Base-by-base conservation (phyloP, 2,329 filamentous ascomycete species). In the Xylariaceae sp. region DNA sequence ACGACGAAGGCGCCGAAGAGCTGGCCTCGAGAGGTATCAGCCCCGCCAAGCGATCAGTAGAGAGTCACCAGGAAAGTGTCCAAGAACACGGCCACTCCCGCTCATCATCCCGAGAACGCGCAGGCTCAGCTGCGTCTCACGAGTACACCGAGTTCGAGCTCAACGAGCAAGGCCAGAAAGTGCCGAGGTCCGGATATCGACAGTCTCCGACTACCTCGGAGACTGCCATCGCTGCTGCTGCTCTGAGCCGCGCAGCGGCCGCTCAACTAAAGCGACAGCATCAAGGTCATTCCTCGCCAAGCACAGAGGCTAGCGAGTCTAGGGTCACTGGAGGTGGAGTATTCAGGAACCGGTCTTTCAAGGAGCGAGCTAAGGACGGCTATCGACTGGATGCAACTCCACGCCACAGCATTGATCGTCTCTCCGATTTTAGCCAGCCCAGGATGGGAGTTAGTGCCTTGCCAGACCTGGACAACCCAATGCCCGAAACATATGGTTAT, bases 401-500 rank as follows among this genome's bases (percentile, higher is more conserved):
- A 3, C 65, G 71, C 5, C 73, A 77, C 42, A 79, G 75, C 46
- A 58, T 76, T 12, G 75, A 79, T 43, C 64, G 67, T 22, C 60
- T 75, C n/a, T 67, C 68, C 12, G 68, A 74, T 14, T 58, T 58
- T 29, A 66, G 72, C 5, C 54, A 61, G 11, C 64, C 68, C 1
- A 70, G 73, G 46, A 66, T 93, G 67, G 72, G 72, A 25, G 75
- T 81, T 27, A 87, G 71, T 53, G 81, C 79, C 29, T 56, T 89
- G 39, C 86, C 86, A 3, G 71, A 80, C 43, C 61, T 74, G 22
- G 62, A 79, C 36, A 69, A 89, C 46, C 81, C 83, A 5, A 75
- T 89, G 65, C 85, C 83, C 0, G 87, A 89, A 51, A 78, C 84
- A 49, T 82, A 85, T 44, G 64, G 59, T 32, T 63, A 68, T 37